These are phyloP conservation scores for Aspergillus aculeatinus DNA, from an alignment of 2,329 filamentous ascomycete genomes.

Conservation along the genomic window DNA sequence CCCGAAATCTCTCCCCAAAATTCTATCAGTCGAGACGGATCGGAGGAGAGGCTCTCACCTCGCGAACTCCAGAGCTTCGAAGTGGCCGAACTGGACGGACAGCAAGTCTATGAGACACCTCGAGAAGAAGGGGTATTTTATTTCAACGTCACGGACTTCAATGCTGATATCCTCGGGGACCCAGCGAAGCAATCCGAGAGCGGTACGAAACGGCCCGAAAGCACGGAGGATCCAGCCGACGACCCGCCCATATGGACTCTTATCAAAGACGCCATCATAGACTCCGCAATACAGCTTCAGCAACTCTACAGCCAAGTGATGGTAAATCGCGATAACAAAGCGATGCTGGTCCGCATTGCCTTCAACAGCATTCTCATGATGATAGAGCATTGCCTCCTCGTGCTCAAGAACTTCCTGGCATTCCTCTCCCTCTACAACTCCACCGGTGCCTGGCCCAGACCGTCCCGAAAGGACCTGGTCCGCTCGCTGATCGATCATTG, in stretches of 20 bases:
- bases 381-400: constrained; percentile 32
- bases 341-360: constrained; percentile 18
- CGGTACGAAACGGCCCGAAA: constrained; percentile 1
- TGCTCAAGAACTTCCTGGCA: constrained; percentile 25
- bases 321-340: constrained; percentile 26
- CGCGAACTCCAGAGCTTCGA: constrained; percentile 22
- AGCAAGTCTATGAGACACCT: constrained; percentile 27
- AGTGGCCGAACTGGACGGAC: constrained; percentile 38
- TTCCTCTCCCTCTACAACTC: constrained; percentile 32
- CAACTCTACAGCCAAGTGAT: constrained; percentile 20
- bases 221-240: constrained; percentile 14
- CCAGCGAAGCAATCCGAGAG: not conserved
- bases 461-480: constrained; percentile 29
- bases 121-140: constrained; percentile 10
- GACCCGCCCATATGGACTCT: constrained; percentile 27
- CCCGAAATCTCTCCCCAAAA: constrained; percentile 3
- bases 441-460: constrained; percentile 33
- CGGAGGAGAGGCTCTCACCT: not conserved
- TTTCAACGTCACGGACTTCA: constrained; percentile 22
- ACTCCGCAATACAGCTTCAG: constrained; percentile 30
- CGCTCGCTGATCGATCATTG: constrained; percentile 32
- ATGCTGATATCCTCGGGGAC: constrained; percentile 16
- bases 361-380: constrained; percentile 30
- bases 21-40: constrained; percentile 6
- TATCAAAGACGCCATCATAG: constrained; percentile 31